Conservation (phyloP, 805 yeast genomes). For the Groenewaldozyma tartarivorans region DNA sequence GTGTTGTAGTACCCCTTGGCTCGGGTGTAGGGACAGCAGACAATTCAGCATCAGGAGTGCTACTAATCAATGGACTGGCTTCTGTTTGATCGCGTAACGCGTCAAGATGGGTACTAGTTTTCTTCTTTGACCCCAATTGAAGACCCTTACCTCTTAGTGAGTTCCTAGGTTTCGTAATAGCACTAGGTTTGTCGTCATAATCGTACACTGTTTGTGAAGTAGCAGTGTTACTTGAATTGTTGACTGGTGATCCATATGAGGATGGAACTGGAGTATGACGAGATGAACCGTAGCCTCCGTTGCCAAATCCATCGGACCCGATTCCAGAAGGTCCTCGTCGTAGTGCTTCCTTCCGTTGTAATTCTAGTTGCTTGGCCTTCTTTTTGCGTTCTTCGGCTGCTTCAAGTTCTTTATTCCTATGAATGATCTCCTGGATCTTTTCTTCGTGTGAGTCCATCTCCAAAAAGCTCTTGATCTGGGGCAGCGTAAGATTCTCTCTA, state of each 20-base stretch:
- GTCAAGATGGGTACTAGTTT: conserved; percentile 7
- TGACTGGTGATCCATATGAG: conserved; percentile 8
- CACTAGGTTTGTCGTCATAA: conserved; percentile 10
- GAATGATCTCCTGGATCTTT: conserved; percentile 95
- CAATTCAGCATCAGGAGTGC: conserved; percentile 17
- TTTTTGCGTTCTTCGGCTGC: conserved; percentile 96
- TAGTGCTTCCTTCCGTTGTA: conserved; percentile 44
- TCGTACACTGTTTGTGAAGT: conserved; percentile 10
- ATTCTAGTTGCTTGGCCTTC: conserved; percentile 70
- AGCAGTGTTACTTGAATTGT: conserved; percentile 7
- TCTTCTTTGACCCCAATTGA: conserved; percentile 56
- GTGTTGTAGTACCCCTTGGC: conserved; percentile 10
- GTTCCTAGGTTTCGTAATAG: conserved; percentile 16
- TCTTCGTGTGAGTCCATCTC: conserved; percentile 99
- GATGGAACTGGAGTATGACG: no score
- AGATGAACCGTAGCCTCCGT: conserved; percentile 11
- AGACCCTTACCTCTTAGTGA: conserved; percentile 59
- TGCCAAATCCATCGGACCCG: conserved; percentile 15
- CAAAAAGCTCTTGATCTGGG: conserved; percentile 80
- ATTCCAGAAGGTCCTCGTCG: conserved; percentile 24
- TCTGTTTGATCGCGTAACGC: conserved; percentile 19
- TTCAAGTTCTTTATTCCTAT: conserved; percentile 90
- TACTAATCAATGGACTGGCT: conserved; percentile 14
- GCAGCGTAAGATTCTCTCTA: conserved; percentile 71
- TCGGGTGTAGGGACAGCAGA: conserved; percentile 13